Base-by-base conservation (phyloP, 2,329 filamentous ascomycete genomes). In the Cryphonectria japonica region DNA sequence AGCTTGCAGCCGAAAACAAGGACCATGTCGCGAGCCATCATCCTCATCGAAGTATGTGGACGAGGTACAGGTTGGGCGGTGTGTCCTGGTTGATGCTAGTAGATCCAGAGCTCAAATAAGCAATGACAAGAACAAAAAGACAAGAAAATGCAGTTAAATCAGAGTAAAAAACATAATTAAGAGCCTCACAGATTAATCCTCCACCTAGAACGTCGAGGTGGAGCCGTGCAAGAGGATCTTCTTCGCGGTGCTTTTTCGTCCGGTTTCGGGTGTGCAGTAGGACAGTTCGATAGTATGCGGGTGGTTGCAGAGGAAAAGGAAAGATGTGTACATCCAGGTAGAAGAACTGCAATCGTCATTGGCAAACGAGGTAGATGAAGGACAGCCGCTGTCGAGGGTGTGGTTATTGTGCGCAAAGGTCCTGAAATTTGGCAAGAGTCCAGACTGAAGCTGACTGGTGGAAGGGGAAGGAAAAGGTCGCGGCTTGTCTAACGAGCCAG, bases 361-460 rank as follows among this genome's bases (percentile, higher is more conserved):
- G 54, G 54, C 29, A 32, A 59, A 8, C 54, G 34, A 34, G 54
- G 52, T 26, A 59, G 13, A 32, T 19, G 54, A 32, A 59, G 54
- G n/a, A 29, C 9, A 11, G 52, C n/a, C n/a, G 52, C n/a, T n/a
- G 52, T 29, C 7, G 52, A 57, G 52, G 26, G n/a, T 57, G 52
- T 29, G 26, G 29, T 59, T 14, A 4, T 32, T 32, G 54, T n/a
- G 54, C 7, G 54, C 29, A 59, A 5, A 59, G 54, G 54, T 59
- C 54, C 54, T 59, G 54, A 59, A 59, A 59, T 59, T 29, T 32
- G 37, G 37, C 11, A 11, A 7, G 6, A 32, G 29, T 59, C 14
- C 54, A 60, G 54, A 16, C 37, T 61, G 54, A 50, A 19, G 66
- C 57, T 68, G 67, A 68, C 41, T 68, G 67, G 67, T 62, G 67